Evolutionary conservation across 352 stramenopile species (phyloP), one percentile per base, ranked within the genome.

Genomic region (Phytophthora brassicae): DNA sequence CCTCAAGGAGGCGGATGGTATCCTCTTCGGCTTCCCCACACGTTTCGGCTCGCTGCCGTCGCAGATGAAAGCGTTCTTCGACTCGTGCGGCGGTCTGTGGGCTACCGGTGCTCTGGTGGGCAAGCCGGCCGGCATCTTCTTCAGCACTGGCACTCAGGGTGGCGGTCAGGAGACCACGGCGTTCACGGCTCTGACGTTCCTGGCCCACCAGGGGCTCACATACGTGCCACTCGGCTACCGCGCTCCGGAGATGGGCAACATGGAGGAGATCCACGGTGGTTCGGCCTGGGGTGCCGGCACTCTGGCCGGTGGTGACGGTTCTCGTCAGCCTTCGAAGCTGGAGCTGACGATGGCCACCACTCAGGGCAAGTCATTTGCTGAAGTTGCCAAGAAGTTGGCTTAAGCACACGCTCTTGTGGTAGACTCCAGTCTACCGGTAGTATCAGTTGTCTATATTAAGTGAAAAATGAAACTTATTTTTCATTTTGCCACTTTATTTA

Each of bases 351-450:
- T 95, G n/a, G 83, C 79, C 49, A 81, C 80, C 33, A 73, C 72
- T 39, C 88, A 97, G 66, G 90, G 87, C 61, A 84, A 90, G 66
- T 80, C 84, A 66, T 96, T 97, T 67, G 86, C 84, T 13, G 41
- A 56, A 17, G 77, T 94, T 12, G 72, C 81, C 60, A 90, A 88
- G 75, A 94, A 94, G 68, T 73, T 97, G 29, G 69, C 70, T 33
- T 86, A 85, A 52, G 46, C 47, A 12, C 16, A 12, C 4, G 31
- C 13, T 12, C 16, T 38, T 38, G 11, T 23, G 6, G 19, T 44
- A 17, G 13, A 5, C 24, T 44, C 17, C 39, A 59, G 26, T 26
- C 33, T 68, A 59, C 64, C 24, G 46, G 46, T 52, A 19, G 38
- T 26, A 59, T 20, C 26, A 12, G 19, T 26, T 12, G 38, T 63